Percentiles rank a stretch among this genome's conserved stretches.
Evolutionary conservation across 2,329 filamentous ascomycete species (phyloP).

Genomic region (Cladophialophora psammophila): DNA sequence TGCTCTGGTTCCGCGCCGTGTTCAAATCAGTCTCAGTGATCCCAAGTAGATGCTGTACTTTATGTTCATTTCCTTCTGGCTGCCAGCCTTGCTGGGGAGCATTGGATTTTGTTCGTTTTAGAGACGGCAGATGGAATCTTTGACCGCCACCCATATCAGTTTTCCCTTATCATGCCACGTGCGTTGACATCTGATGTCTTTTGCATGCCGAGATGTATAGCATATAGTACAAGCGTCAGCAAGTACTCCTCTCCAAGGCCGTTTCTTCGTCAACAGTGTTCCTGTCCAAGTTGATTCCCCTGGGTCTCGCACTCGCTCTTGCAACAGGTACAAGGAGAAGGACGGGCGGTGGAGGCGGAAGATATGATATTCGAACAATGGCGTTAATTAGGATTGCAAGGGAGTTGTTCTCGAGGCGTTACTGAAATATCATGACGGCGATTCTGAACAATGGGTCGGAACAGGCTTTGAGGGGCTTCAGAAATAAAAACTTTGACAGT

Average conservation of each 20-base stretch:
- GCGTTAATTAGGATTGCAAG: background rate
- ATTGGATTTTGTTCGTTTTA: slow-evolving; percentile 31
- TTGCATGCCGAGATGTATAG: slow-evolving; percentile 9
- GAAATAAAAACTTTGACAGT: slow-evolving; percentile 7
- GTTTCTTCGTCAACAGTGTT: background rate
- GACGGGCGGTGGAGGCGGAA: background rate
- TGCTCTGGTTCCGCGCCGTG: slow-evolving; percentile 37
- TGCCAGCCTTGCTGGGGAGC: slow-evolving; percentile 24
- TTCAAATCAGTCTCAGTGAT: slow-evolving; percentile 35
- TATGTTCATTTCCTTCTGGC: slow-evolving; percentile 30
- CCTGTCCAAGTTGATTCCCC: background rate
- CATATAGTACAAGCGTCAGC: background rate
- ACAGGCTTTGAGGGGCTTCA: background rate
- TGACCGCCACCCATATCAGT: slow-evolving; percentile 29
- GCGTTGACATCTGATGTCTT: slow-evolving; percentile 2
- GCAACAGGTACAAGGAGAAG: background rate
- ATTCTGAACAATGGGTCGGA: background rate
- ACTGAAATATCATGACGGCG: background rate
- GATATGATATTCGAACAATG: background rate
- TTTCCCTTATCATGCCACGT: slow-evolving; percentile 8
- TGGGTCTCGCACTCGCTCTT: background rate
- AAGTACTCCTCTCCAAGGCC: background rate
- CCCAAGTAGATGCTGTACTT: slow-evolving; percentile 39
- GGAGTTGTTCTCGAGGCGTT: background rate
- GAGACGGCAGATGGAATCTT: slow-evolving; percentile 31